phyloP scores from a whole-genome alignment of 2,329 filamentous ascomycete genomes.

The Hypocreales sp. region DNA sequence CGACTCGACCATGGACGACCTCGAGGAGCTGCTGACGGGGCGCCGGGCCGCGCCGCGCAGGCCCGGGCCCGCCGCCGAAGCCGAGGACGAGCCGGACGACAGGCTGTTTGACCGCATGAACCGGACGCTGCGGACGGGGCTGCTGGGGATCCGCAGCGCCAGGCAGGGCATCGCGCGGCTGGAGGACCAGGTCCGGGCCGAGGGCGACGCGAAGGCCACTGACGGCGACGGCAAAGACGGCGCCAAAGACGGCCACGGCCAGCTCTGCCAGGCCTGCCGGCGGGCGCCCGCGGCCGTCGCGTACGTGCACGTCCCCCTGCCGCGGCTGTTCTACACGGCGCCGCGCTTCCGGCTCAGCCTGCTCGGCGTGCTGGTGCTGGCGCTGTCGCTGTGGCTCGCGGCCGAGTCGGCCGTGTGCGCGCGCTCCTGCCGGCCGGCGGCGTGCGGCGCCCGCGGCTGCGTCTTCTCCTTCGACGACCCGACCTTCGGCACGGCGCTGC shows the following conservation, averaged over 20 bases:
- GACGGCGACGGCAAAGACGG: too few species aligned
- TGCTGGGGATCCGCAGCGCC: conserved; percentile 35
- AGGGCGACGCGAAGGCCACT: conserved; percentile 14
- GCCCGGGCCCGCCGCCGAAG: too few species aligned
- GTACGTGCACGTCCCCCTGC: conserved; percentile 27
- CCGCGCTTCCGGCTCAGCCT: conserved; percentile 31
- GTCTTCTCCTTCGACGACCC: conserved; percentile 43
- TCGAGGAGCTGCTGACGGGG: conserved; percentile 33
- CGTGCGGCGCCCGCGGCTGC: conserved; percentile 31
- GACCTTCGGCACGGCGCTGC: conserved; percentile 42
- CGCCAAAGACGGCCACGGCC: conserved; percentile 1
- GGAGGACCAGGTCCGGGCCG: conserved; percentile 32
- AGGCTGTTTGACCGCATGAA: conserved; percentile 33
- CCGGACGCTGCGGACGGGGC: conserved; percentile 32
- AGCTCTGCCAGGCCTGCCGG: conserved; percentile 6
- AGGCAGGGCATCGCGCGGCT: conserved; percentile 43
- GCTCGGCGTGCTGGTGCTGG: conserved; percentile 27
- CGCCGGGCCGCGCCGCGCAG: conserved; percentile 17
- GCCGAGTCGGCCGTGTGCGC: conserved; percentile 38
- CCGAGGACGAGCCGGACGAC: too few species aligned
- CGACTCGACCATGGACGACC: conserved; percentile 43
- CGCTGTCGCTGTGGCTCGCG: conserved; percentile 34
- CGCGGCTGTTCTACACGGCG: conserved; percentile 27
- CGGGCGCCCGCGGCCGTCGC: conserved; percentile 9
- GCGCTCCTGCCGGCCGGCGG: conserved; percentile 36